Base-by-base conservation (phyloP, 768 basidiomycete genomes). In the Cystofilobasidium bisporidii region DNA sequence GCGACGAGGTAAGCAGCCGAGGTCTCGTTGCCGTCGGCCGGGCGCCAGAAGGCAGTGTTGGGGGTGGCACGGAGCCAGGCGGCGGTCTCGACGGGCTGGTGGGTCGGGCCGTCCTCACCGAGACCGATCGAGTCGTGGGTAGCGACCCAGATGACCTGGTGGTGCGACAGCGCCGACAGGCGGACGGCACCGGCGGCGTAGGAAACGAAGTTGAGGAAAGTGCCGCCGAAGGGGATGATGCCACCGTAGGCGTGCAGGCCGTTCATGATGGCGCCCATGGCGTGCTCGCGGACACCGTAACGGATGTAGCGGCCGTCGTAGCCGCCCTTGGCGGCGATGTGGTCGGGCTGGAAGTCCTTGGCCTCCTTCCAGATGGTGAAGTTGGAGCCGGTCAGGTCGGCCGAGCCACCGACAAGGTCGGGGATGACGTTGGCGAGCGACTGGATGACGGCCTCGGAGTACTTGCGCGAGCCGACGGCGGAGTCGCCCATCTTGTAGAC, bases 261-360 rank as follows among this genome's bases (percentile, higher is more conserved):
- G 77, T 96, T 96, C 72, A 86, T 89, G 73, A 97, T 91, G 64
- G 92, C 93, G 73, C 87, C 89, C 92, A 96, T 97, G 72, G 82
- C 93, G 78, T 97, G 93, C 78, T 97, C 93, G 78, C 93, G 89
- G 66, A 97, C 91, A 83, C 93, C 93, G 80, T 88, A 97, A 64
- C 92, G 88, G 76, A 97, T 85, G 77, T 97, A 96, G 57, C 86
- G 87, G 62, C 93, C 93, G 65, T 84, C 79, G 78, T 91, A 94
- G 68, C 77, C 82, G 67, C 93, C 93, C 53, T 94, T 82, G 38
- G 85, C 85, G 24, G 89, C 92, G 53, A 56, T 32, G 79, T 81
- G 85, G 24, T 88, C 87, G 48, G 84, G 88, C 78, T 97, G 93
- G 86, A 97, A 94, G 79, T 97, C 93, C 69, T 85, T 80, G 59